Evolutionary conservation across 1,284 basidiomycete species (phyloP), one percentile per base, ranked within the genome.

Genomic region (Irpex sp.): DNA sequence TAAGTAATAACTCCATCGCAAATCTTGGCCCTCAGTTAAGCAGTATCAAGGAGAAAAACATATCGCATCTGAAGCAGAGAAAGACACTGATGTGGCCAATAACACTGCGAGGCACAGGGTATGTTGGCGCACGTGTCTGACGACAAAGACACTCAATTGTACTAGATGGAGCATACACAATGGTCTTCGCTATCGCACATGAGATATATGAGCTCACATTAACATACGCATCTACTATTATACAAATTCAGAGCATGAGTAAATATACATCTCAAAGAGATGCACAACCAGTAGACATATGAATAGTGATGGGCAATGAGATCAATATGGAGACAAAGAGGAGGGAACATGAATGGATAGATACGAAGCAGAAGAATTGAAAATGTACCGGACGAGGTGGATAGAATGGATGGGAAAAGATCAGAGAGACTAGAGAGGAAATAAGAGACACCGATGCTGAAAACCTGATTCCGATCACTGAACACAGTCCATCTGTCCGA

Each of bases 381-480:
- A 62, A 66, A 63, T 34, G 38, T 13, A 31, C 21, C 38, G 36
- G 60, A 5, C 6, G 5, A 40, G 38, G 13, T 17, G 57, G 57
- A 37, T 51, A 36, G 57, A 48, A 34, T 59, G 15, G 3, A 57
- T 34, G 13, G 31, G 70, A n/a, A n/a, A n/a, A n/a, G 66, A 58
- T 68, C 61, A 63, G 67, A 60, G 66, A 61, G 64, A 57, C 66
- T 49, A 61, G 64, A 66, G 59, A 55, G 63, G 47, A 59, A 63
- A 65, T 69, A 65, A 69, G 71, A 68, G 21, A 26, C 52, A n/a
- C 61, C 64, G 66, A 60, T 57, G 61, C 63, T 59, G 58, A 65
- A 60, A 37, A 60, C 60, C 36, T 37, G 61, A 68, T 36, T n/a
- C n/a, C n/a, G n/a, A n/a, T n/a, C n/a, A 36, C 36, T 47, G 44